Base-by-base conservation (phyloP, 495 filamentous ascomycete genomes). In the Thozetella sp. region DNA sequence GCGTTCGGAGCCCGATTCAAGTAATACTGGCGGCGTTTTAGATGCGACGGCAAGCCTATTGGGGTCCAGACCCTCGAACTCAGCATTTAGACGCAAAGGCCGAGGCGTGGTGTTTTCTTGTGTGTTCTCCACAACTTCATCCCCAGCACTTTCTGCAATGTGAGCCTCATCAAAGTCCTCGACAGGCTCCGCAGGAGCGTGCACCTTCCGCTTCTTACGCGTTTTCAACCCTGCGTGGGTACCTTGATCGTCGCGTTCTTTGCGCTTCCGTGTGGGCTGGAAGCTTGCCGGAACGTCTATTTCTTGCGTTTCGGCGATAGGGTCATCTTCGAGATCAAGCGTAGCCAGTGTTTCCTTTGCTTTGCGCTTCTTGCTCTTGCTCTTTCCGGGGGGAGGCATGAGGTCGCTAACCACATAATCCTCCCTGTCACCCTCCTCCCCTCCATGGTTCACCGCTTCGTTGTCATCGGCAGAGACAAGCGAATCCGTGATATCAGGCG, bases 301-400 rank as follows among this genome's bases (percentile, higher is more conserved):
- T 20, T 48, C 43, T 20, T 48, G 43, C 4, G 43, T 15, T n/a
- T 48, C 43, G 11, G n/a, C 3, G 3, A 48, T 48, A 48, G 43
- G 43, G 43, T 48, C 43, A 19, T 48, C 43, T 48, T 48, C 43
- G 9, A 48, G 43, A 20, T 48, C 43, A 11, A 48, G 43, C 6
- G 6, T 15, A n/a, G 20, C 9, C 11, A 15, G n/a, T 48, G 11
- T n/a, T 20, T 3, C 43, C 25, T 56, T 56, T 56, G 10, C 9
- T 26, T 61, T 57, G 22, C n/a, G n/a, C 59, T 53, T 62, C 53
- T 58, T 50, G 20, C 2, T 25, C 17, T 19, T 26, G 30, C 19
- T 53, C 53, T 48, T 37, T 6, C 9, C 30, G 9, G 30, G 6
- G 9, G 30, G 15, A 6, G 30, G 30, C 30, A 37, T 6, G 15